Conservation (phyloP, 179 eudicot genomes). For the Vitellaria paradoxa region DNA sequence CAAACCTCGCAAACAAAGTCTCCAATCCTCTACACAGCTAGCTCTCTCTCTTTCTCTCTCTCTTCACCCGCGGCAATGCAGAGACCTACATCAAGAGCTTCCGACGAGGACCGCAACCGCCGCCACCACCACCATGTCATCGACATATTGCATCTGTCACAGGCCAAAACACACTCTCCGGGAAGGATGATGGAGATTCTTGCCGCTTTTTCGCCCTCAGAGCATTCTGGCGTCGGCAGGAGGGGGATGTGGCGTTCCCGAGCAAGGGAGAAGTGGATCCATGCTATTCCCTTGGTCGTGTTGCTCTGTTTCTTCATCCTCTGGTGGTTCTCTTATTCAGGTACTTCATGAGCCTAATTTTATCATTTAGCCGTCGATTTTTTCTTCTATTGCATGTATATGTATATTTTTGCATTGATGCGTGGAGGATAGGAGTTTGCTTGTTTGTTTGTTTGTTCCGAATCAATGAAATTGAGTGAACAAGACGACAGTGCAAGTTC, state of each 20-base stretch:
- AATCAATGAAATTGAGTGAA: no score
- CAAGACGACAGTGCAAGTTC: no score
- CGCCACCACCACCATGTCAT: constrained; percentile 16
- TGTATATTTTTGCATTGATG: neutral
- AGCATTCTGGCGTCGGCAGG: neutral
- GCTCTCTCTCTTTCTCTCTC: constrained; percentile 17
- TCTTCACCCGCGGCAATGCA: neutral
- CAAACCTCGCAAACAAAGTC: no score
- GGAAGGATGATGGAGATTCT: neutral
- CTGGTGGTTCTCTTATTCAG: constrained; percentile 41
- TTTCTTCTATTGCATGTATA: neutral
- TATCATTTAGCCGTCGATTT: neutral
- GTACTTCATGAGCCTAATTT: constrained; percentile 14
- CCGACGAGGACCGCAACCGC: neutral
- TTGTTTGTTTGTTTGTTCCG: no score
- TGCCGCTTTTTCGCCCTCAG: neutral
- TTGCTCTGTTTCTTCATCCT: constrained; percentile 36
- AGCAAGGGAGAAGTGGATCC: constrained; percentile 16
- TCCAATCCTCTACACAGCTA: neutral
- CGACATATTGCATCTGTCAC: constrained; percentile 7
- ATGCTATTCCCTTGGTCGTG: constrained; percentile 32
- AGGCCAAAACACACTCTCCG: neutral
- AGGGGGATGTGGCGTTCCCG: neutral
- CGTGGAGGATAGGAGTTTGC: no score
- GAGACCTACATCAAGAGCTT: constrained; percentile 13